These are phyloP conservation scores for Pinus albicaulis DNA, from an alignment of 75 land plant genomes.

Conservation along the genomic window DNA sequence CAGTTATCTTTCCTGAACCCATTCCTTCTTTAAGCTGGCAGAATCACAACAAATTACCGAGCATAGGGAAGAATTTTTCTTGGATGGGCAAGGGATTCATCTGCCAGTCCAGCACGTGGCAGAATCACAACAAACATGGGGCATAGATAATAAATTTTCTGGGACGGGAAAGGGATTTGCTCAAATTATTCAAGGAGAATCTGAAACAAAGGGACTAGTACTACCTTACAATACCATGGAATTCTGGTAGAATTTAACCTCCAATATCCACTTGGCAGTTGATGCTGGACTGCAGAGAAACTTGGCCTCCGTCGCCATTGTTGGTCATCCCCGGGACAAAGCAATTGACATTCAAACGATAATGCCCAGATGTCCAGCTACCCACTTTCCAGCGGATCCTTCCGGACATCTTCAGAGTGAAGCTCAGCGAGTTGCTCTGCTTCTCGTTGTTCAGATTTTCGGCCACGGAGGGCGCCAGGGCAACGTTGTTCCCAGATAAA, in stretches of 20 bases:
- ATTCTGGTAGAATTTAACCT: neutral
- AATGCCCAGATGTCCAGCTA: conserved; percentile 39
- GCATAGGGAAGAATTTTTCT: too few relatives aligned
- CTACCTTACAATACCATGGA: too few relatives aligned
- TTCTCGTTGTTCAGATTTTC: conserved; percentile 27
- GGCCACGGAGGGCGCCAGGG: conserved; percentile 36
- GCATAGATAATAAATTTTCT: too few relatives aligned
- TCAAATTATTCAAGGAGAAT: too few relatives aligned
- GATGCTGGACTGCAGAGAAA: neutral
- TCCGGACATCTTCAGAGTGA: conserved; percentile 18
- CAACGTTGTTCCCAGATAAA: conserved; percentile 29
- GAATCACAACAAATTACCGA: too few relatives aligned
- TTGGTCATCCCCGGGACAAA: conserved; percentile 16
- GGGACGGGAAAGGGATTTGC: too few relatives aligned
- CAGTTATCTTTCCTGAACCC: too few relatives aligned
- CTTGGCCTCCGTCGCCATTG: neutral
- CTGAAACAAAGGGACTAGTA: too few relatives aligned
- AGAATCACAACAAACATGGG: too few relatives aligned
- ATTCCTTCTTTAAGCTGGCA: too few relatives aligned
- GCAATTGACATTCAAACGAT: conserved; percentile 40
- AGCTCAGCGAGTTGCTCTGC: neutral
- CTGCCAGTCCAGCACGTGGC: too few relatives aligned
- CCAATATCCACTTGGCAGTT: neutral
- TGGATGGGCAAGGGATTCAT: too few relatives aligned
- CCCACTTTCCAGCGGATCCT: conserved; percentile 51